Evolutionary conservation across 2,329 filamentous ascomycete species (phyloP), one percentile per base, ranked within the genome.

Genomic region (Hypomyces perniciosus): DNA sequence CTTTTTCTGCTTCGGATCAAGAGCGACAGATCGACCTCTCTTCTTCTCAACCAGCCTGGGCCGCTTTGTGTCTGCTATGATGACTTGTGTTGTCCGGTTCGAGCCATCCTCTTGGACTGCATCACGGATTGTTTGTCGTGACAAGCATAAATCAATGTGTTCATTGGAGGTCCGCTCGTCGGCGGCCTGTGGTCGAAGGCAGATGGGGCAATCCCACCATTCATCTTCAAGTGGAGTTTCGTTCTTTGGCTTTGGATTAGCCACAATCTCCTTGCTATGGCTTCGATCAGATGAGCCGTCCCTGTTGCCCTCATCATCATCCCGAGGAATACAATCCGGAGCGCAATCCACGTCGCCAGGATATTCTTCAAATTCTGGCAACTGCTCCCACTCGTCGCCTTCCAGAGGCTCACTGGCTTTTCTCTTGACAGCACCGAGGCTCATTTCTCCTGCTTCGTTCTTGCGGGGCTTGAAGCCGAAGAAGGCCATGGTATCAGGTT

Each of bases 131-230:
- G 90, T 88, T 62, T 88, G 83, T 50, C 85, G 78, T 1, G 91
- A 96, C 1, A 99, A 77, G 65, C 93, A 99, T 7, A 87, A 79
- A 65, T 99, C 93, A 46, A 99, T 90, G 62, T 99, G 93, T 51
- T 86, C 81, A 59, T 99, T 99, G 69, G 97, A 95, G 1, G 71
- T 72, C 42, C 77, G 77, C 64, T 96, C 90, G 45, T 92, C 78
- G 0, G 90, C 80, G 1, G 74, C 62, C 62, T 96, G 91, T 0
- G 88, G 84, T 12, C 85, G 75, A n/a, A 73, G 71, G 66, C 93
- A 99, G 41, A 97, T 88, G 0, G 93, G 93, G 66, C 93, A 99
- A 35, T 85, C 78, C 91, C 91, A 97, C 66, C 74, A 76, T 43
- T 82, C 73, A 47, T 78, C 70, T 48, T 71, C 65, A 8, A 65